Evolutionary conservation across 768 basidiomycete species (phyloP), one percentile per base, ranked within the genome.

Genomic region (Xerocomus potaroensis): DNA sequence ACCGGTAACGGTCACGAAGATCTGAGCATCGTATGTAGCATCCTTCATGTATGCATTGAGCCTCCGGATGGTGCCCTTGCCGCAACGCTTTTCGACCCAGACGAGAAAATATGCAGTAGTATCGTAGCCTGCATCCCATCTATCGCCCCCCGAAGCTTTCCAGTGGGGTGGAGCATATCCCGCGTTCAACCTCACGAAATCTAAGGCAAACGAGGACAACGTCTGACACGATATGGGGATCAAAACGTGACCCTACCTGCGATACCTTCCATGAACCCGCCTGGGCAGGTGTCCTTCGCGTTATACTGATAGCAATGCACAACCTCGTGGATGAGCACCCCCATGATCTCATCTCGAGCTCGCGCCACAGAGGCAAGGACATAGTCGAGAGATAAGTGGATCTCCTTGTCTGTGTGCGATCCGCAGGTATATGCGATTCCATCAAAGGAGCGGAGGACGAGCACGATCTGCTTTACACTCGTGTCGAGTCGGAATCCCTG

Each of bases 301-400:
- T 86, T 74, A 64, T 80, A 77, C 58, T 90, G 88, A 60, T 74
- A 90, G 58, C 84, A 89, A 53, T 91, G 88, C 6, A 87, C 87
- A 59, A 84, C 74, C 65, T 91, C 86, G 60, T 87, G 87, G 29
- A 76, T 69, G 3, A 91, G 69, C 3, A 89, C 85, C 4, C 87
- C 88, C 33, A 68, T 53, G 40, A 89, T 81, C 66, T 91, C 87
- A 38, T 83, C 73, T 23, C 66, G 58, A 44, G 78, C 72, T 32
- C 72, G 68, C 47, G 67, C 45, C 12, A 59, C 58, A 27, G 63
- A 66, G 43, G 71, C 68, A 41, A 66, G 66, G 63, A 90, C 73
- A 64, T 89, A 78, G 39, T 81, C 72, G 19, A 84, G 73, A 7
- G 85, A 83, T 40, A 88, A 73, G 57, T 87, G 81, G 24, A 90